Conservation (phyloP, 73 alveolate genomes). For the Tetrahymena malaccensis region DNA sequence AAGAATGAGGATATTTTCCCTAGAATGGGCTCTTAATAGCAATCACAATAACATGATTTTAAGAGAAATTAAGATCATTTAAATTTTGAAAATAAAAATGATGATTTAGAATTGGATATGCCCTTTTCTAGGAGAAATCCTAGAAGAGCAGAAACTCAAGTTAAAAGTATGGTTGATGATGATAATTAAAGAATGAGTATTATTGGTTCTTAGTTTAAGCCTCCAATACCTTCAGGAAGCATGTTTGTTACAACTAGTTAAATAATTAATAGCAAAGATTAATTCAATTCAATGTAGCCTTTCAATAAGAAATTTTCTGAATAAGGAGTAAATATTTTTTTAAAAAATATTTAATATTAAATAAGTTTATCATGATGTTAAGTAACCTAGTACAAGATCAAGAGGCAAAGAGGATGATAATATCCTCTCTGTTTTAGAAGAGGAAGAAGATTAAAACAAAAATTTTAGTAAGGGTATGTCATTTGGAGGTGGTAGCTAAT, state of each 20-base stretch:
- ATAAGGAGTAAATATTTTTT: not conserved
- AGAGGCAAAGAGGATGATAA: not conserved
- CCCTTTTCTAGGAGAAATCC: not conserved
- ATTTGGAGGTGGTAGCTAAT: not conserved
- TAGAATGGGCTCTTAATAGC: not conserved
- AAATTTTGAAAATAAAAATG: not conserved
- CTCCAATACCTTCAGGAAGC: not conserved
- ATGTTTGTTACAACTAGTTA: not conserved
- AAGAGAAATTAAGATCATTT: not conserved
- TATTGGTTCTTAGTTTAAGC: not conserved
- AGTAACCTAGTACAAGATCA: not conserved
- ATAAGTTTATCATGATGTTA: not conserved
- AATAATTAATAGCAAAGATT: not conserved
- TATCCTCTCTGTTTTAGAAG: not conserved
- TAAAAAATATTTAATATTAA: not conserved
- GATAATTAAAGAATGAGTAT: not conserved
- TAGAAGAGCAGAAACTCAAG: not conserved
- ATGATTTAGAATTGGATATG: not conserved
- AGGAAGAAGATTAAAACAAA: not conserved
- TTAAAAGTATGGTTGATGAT: not conserved
- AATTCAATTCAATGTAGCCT: not conserved
- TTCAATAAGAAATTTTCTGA: not conserved
- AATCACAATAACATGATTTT: not conserved
- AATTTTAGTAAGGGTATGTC: not conserved
- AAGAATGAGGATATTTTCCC: not conserved